These are phyloP conservation scores for Tricholoma flavovirens DNA, from an alignment of 768 basidiomycete species.

Conservation along the genomic window DNA sequence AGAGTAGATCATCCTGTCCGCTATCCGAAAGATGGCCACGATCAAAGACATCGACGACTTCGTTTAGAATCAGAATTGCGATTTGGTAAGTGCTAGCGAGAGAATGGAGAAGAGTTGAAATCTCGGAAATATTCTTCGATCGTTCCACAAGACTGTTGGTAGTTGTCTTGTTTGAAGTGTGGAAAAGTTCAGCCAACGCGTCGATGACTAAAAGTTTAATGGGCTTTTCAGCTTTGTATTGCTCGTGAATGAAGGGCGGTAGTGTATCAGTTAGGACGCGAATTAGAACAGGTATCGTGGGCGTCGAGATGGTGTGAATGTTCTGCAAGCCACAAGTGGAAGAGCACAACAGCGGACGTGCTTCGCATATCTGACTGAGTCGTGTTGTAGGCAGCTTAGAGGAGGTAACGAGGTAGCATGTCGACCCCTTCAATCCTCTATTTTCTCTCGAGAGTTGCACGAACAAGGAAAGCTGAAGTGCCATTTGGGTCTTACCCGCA, in stretches of 20 bases:
- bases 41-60: constrained; percentile 77
- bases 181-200: constrained; percentile 82
- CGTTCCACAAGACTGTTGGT: constrained; percentile 65
- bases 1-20: constrained; percentile 40
- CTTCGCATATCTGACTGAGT: constrained; percentile 57
- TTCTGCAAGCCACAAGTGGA: constrained; percentile 43
- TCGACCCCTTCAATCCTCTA: constrained; percentile 59
- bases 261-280: constrained; percentile 50
- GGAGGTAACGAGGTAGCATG: constrained; percentile 76
- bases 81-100: constrained; percentile 60
- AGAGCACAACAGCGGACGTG: constrained; percentile 41
- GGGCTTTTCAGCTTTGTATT: constrained; percentile 39
- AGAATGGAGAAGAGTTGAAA: constrained; percentile 65
- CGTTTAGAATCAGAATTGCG: constrained; percentile 83
- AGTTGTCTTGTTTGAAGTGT: constrained; percentile 52
- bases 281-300: constrained; percentile 48
- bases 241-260: constrained; percentile 42
- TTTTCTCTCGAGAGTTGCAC: constrained; percentile 61
- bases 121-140: constrained; percentile 58
- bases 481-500: constrained; percentile 92
- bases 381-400: constrained; percentile 63
- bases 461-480: constrained; percentile 73
- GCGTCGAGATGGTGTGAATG: constrained; percentile 57
- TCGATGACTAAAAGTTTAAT: constrained; percentile 83
- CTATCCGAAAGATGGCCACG: constrained; percentile 17